phyloP scores from a whole-genome alignment of 2,329 filamentous ascomycete genomes.

The Lithohypha guttulata region DNA sequence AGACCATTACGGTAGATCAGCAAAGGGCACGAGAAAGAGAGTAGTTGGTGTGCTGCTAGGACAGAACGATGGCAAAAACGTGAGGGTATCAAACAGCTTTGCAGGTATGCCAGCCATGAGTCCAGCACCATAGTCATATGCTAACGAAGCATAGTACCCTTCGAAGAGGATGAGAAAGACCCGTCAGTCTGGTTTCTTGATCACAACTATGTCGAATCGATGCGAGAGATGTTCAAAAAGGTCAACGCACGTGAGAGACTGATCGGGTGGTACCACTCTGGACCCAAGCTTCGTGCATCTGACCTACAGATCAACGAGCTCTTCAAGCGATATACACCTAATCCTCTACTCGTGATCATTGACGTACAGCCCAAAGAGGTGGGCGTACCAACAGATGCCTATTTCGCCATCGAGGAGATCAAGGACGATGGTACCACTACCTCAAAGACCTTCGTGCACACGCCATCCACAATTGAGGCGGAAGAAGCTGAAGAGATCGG shows the following conservation, averaged over 20 bases:
- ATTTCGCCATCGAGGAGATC: slow-evolving; percentile 98
- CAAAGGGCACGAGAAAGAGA: slow-evolving; percentile 75
- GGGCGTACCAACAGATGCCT: slow-evolving; percentile 93
- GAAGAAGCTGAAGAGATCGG: slow-evolving; percentile 99
- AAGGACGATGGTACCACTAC: slow-evolving; percentile 98
- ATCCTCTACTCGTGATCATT: slow-evolving; percentile 92
- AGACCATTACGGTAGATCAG: slow-evolving; percentile 94
- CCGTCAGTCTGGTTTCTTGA: slow-evolving; percentile 98
- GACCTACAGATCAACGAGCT: slow-evolving; percentile 99
- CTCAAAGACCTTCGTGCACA: slow-evolving; percentile 95
- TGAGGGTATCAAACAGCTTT: slow-evolving; percentile 97
- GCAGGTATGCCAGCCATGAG: slow-evolving; percentile 54
- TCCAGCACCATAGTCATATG: neutral
- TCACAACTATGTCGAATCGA: slow-evolving; percentile 98
- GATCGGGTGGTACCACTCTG: slow-evolving; percentile 99
- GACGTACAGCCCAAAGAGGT: slow-evolving; percentile 98
- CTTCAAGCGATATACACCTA: slow-evolving; percentile 97
- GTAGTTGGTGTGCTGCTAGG: slow-evolving; percentile 91
- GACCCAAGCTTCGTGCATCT: slow-evolving; percentile 89
- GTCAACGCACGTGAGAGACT: slow-evolving; percentile 98
- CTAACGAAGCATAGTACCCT: slow-evolving; percentile 57
- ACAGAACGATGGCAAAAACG: slow-evolving; percentile 91
- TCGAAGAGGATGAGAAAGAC: slow-evolving; percentile 98
- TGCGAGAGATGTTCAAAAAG: slow-evolving; percentile 99
- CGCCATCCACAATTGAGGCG: slow-evolving; percentile 93